phyloP scores from a whole-genome alignment of 371 early-diverging fungal species.

The Apophysomyces sp. region DNA sequence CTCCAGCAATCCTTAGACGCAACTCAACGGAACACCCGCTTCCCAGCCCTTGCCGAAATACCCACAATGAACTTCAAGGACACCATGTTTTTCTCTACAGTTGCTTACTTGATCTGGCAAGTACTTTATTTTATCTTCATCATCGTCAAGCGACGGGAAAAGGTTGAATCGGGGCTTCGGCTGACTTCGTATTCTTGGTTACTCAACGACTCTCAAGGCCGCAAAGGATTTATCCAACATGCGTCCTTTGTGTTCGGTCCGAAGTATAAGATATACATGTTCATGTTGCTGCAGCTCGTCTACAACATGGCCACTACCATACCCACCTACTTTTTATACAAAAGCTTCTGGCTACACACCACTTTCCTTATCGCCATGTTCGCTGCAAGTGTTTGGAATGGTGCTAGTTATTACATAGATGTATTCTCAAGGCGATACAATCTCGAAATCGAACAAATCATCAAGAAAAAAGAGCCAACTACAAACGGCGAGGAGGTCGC shows the following conservation, averaged over 20 bases:
- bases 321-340: conserved; percentile 45
- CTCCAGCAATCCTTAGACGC: conserved; percentile 21
- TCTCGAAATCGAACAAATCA: conserved; percentile 45
- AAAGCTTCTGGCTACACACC: conserved; percentile 57
- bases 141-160: conserved; percentile 57
- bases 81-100: conserved; percentile 47
- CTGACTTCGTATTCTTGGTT: conserved; percentile 72
- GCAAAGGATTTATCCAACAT: conserved; percentile 47
- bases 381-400: conserved; percentile 67
- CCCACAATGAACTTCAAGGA: conserved; percentile 32
- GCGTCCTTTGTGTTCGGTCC: conserved; percentile 53
- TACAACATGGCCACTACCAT: conserved; percentile 55
- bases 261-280: conserved; percentile 58
- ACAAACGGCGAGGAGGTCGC: conserved; percentile 5
- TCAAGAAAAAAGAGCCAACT: conserved; percentile 16
- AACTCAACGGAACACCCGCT: conserved; percentile 33
- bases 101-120: conserved; percentile 69
- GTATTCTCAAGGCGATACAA: conserved; percentile 66
- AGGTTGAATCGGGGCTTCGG: conserved; percentile 62
- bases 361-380: conserved; percentile 56
- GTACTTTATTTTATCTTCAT: conserved; percentile 65
- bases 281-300: conserved; percentile 64
- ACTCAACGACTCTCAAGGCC: conserved; percentile 52
- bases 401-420: conserved; percentile 74
- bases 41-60: conserved; percentile 41